phyloP scores from a whole-genome alignment of 1,139 yeast species.

The Yamadazyma dushanensis region DNA sequence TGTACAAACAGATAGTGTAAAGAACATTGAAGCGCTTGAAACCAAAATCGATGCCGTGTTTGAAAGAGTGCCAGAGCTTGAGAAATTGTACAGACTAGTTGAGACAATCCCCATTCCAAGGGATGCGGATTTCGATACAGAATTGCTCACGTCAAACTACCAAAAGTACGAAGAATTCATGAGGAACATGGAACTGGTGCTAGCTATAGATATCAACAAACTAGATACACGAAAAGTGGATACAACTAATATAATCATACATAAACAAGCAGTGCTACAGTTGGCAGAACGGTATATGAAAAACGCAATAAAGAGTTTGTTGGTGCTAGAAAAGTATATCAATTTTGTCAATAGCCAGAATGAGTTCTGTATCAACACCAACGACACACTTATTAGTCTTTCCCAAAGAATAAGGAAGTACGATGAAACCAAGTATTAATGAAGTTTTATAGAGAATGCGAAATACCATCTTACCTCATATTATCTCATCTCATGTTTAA shows the following conservation, averaged over 20 bases:
- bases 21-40: constrained; percentile 8
- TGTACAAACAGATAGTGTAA: not conserved
- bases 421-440: not conserved
- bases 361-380: constrained; percentile 8
- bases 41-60: constrained; percentile 5
- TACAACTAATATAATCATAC: constrained; percentile 3
- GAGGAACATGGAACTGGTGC: constrained; percentile 9
- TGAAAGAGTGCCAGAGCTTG: constrained; percentile 11
- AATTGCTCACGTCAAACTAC: constrained; percentile 13
- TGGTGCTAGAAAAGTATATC: constrained; percentile 14
- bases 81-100: constrained; percentile 3
- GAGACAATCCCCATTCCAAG: constrained; percentile 1
- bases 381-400: not conserved
- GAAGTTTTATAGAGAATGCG: not conserved
- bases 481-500: constrained; percentile 2
- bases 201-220: constrained; percentile 8
- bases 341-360: constrained; percentile 9
- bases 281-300: constrained; percentile 10
- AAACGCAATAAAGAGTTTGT: constrained; percentile 9
- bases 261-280: constrained; percentile 7
- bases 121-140: constrained; percentile 8
- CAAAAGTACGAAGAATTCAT: constrained; percentile 9
- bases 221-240: constrained; percentile 8
- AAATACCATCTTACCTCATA: not conserved
- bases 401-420: not conserved